Evolutionary conservation across 805 yeast genomes (phyloP), one percentile per base, ranked within the genome.

Genomic region (Sugiyamaella smithiae): DNA sequence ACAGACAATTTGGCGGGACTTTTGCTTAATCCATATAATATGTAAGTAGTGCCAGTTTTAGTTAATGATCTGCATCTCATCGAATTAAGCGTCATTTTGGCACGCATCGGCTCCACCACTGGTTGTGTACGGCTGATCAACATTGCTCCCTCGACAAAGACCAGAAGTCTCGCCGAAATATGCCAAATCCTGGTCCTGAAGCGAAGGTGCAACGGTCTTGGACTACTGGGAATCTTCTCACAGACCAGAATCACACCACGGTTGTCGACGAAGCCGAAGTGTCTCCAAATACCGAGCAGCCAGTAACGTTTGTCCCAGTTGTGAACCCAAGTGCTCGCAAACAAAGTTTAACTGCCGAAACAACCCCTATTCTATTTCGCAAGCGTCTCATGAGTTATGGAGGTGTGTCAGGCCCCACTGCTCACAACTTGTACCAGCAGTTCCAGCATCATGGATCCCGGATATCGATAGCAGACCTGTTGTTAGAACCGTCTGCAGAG

Each of bases 1-100:
- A 59, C 52, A 40, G 54, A 23, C 53, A 46, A 38, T 53, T 53
- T 26, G 49, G 51, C 14, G 51, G 51, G n/a, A n/a, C n/a, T n/a
- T n/a, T n/a, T n/a, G n/a, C n/a, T n/a, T n/a, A n/a, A n/a, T n/a
- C n/a, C n/a, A n/a, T n/a, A n/a, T n/a, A n/a, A n/a, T n/a, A n/a
- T n/a, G n/a, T n/a, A n/a, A n/a, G n/a, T n/a, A n/a, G n/a, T n/a
- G n/a, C n/a, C n/a, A n/a, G n/a, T n/a, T n/a, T n/a, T n/a, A n/a
- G n/a, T n/a, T n/a, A n/a, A n/a, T n/a, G n/a, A n/a, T n/a, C n/a
- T n/a, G n/a, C n/a, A n/a, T n/a, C n/a, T n/a, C n/a, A n/a, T n/a
- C n/a, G n/a, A n/a, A n/a, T n/a, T n/a, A n/a, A n/a, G n/a, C n/a
- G n/a, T n/a, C n/a, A n/a, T n/a, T n/a, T n/a, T n/a, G n/a, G n/a